These are phyloP conservation scores for Xylaria sp. DNA, from an alignment of 2,329 filamentous ascomycete species.

Conservation along the genomic window DNA sequence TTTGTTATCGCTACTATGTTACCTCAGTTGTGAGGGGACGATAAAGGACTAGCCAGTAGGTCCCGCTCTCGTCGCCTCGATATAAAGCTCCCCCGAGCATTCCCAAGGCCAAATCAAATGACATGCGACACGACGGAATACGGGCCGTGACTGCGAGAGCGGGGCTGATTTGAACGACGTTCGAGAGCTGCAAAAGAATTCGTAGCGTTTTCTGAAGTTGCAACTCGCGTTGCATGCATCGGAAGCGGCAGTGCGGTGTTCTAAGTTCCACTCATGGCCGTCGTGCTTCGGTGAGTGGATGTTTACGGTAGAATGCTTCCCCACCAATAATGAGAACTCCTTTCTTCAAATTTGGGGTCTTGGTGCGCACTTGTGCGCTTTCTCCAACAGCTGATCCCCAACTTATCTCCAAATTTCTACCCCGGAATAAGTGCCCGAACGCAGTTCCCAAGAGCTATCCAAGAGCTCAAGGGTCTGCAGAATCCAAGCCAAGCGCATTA, in stretches of 20 bases:
- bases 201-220: slow-evolving; percentile 18
- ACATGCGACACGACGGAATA: slow-evolving; percentile 36
- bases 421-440: slow-evolving; percentile 15
- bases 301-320: slow-evolving; percentile 42
- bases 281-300: slow-evolving; percentile 15
- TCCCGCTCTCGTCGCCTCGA: slow-evolving; percentile 35
- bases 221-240: slow-evolving; percentile 24
- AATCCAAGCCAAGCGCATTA: slow-evolving; percentile 18
- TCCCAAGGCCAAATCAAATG: slow-evolving; percentile 6
- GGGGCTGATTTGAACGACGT: slow-evolving; percentile 20
- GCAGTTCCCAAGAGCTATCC: slow-evolving; percentile 15
- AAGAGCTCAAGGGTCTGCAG: slow-evolving; percentile 19
- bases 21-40: slow-evolving; percentile 29
- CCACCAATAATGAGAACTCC: slow-evolving; percentile 47
- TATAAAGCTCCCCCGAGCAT: slow-evolving; percentile 34
- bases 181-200: slow-evolving; percentile 17
- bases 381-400: slow-evolving; percentile 34
- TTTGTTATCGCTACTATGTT: background rate
- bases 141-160: slow-evolving; percentile 42
- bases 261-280: slow-evolving; percentile 19
- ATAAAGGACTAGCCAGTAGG: background rate
- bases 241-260: slow-evolving; percentile 25
- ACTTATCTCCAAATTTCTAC: slow-evolving; percentile 34
- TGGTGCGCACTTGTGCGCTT: background rate
- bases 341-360: background rate